Conservation (phyloP, 306 rosid genomes). For the Luffa acutangula region DNA sequence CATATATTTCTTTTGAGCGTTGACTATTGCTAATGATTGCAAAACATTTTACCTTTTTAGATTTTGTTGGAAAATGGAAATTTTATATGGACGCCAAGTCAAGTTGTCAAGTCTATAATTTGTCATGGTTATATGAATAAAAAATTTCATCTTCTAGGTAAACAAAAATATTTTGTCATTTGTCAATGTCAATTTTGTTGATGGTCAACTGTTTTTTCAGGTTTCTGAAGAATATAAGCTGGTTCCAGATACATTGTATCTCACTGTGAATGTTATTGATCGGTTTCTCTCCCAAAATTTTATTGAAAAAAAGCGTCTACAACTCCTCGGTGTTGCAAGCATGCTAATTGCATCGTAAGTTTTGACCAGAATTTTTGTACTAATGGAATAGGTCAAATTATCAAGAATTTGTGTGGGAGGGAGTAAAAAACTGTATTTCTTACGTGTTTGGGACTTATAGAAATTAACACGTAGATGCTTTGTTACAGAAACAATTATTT, state of each 20-base stretch:
- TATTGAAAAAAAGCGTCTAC: constrained; percentile 58
- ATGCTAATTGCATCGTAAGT: constrained; percentile 95
- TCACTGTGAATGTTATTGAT: constrained; percentile 77
- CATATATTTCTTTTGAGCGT: neutral
- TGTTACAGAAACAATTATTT: neutral
- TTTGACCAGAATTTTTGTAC: neutral
- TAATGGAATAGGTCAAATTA: neutral
- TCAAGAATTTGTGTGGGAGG: neutral
- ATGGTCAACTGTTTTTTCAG: constrained; percentile 32
- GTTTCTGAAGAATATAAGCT: constrained; percentile 80
- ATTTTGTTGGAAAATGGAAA: neutral
- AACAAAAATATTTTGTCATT: constrained; percentile 5
- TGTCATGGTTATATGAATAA: neutral
- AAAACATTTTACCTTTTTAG: neutral
- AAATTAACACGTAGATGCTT: neutral
- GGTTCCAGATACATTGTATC: constrained; percentile 89
- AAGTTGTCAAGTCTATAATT: neutral
- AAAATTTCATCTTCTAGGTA: neutral
- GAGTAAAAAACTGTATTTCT: neutral
- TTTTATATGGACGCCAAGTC: neutral
- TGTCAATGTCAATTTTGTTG: constrained; percentile 10
- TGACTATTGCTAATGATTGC: neutral
- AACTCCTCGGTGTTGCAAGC: constrained; percentile 79
- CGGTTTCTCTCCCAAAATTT: constrained; percentile 61
- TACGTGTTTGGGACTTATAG: neutral